Conservation (phyloP, 2,329 filamentous ascomycete species). For the Xylaria sp. region DNA sequence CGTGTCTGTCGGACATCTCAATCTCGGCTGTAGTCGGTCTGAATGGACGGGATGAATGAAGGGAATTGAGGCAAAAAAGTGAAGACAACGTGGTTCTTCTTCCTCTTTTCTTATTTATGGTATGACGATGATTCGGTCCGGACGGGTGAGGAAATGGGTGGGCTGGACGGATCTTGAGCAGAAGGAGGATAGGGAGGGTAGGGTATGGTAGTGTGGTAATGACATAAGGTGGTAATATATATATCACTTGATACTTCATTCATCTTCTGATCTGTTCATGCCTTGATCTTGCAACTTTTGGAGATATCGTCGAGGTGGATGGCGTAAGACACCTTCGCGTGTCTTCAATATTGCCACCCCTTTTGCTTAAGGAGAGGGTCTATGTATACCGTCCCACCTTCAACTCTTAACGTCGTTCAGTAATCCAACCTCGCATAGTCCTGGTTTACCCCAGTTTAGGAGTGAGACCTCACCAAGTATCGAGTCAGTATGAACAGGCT, state of each 20-base stretch:
- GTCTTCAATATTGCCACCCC: too few species aligned
- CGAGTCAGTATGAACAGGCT: too few species aligned
- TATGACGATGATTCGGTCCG: background rate
- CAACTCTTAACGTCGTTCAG: background rate
- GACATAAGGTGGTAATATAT: slow-evolving; percentile 2
- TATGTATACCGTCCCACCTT: too few species aligned
- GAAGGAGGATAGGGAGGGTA: background rate
- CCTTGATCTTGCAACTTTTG: too few species aligned
- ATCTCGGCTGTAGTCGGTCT: background rate
- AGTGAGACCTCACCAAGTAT: too few species aligned
- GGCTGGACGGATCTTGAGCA: background rate
- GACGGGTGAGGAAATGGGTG: background rate
- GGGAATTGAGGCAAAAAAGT: background rate
- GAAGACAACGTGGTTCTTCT: slow-evolving; percentile 8
- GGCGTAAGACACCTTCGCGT: too few species aligned
- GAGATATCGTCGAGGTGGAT: too few species aligned
- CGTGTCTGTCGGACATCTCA: background rate
- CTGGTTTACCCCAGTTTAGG: background rate
- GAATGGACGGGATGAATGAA: background rate
- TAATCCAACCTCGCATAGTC: background rate
- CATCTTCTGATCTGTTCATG: too few species aligned
- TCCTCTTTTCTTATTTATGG: background rate
- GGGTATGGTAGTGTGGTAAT: slow-evolving; percentile 9
- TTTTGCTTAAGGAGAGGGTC: too few species aligned
- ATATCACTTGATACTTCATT: background rate